Base-by-base conservation (phyloP, 805 yeast species). In the Nakazawaea wickerhamii region DNA sequence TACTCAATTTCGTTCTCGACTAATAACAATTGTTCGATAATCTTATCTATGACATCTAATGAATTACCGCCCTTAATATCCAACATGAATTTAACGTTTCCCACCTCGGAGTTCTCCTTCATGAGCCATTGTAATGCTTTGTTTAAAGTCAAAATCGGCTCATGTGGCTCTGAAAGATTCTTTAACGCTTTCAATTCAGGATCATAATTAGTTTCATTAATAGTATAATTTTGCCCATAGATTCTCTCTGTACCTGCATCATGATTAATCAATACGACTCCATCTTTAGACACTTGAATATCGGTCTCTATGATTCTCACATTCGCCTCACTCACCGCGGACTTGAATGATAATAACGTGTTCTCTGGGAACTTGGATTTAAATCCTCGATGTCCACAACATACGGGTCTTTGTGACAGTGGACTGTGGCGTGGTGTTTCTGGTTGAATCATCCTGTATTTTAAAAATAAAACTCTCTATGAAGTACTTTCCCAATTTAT, bases 1-100 rank as follows among this genome's bases (percentile, higher is more conserved):
- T 50, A 57, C 1, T 52, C 48, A 4, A 50, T 25, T 3, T 47
- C 47, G 6, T 44, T 33, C 17, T 42, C 27, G 25, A 36, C 45
- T 18, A n/a, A 19, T 5, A 40, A 27, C 31, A 64, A 45, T 1
- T 53, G 50, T 8, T 47, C 37, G 30, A 61, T 47, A 20, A 66
- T 46, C 22, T 57, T 31, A 2, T 50, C 51, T 28, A 50, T 52
- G 13, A 66, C 47, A n/a, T 35, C 10, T 9, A 44, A 41, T 22
- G 60, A 55, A 44, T 55, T 57, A 40, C 54, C 64, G 1, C 51
- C 34, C 45, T 64, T 64, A 23, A 64, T 55, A 46, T 64, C 69
- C 31, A 64, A 47, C 67, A 64, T 61, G 67, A 52, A 64, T 68
- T 61, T 68, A 64, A 55, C 65, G 53, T 40, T 69, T 64, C 38